These are phyloP conservation scores for Bruguiera gymnorhiza DNA, from an alignment of 345 rosid genomes.

Conservation along the genomic window DNA sequence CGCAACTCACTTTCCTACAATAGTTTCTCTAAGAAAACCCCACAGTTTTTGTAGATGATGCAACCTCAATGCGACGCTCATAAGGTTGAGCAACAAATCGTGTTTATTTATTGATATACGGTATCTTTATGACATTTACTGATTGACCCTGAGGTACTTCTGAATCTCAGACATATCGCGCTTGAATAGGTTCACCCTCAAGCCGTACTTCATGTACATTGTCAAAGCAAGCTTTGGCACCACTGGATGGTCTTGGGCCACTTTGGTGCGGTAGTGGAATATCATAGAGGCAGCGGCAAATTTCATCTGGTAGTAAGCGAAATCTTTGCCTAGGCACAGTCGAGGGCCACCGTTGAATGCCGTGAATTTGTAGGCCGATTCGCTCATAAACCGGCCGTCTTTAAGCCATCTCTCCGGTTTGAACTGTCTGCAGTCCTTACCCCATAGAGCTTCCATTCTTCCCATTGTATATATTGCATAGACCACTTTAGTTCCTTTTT, in stretches of 20 bases:
- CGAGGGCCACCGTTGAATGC: constrained; percentile 97
- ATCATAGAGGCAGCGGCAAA: constrained; percentile 69
- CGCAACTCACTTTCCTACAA: background rate
- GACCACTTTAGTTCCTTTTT: constrained; percentile 81
- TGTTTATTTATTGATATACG: background rate
- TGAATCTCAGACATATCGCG: constrained; percentile 20
- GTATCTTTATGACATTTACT: background rate
- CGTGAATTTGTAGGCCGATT: constrained; percentile 86
- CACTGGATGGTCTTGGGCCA: constrained; percentile 53
- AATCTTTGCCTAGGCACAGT: constrained; percentile 88
- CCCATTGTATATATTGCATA: constrained; percentile 95
- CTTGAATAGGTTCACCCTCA: constrained; percentile 46
- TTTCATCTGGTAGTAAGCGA: constrained; percentile 94
- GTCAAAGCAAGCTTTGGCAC: constrained; percentile 78
- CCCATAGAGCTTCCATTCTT: constrained; percentile 92
- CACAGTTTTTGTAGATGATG: background rate
- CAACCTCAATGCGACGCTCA: background rate
- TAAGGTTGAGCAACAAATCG: background rate
- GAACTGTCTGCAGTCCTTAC: constrained; percentile 72
- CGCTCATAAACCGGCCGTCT: constrained; percentile 71
- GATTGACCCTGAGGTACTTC: background rate
- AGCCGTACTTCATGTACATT: constrained; percentile 88
- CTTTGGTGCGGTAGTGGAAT: constrained; percentile 52
- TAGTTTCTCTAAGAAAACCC: too few relatives aligned
- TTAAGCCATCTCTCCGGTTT: constrained; percentile 92